These are phyloP conservation scores for Uronychia setigera DNA, from an alignment of 73 alveolate genomes.

Conservation along the genomic window DNA sequence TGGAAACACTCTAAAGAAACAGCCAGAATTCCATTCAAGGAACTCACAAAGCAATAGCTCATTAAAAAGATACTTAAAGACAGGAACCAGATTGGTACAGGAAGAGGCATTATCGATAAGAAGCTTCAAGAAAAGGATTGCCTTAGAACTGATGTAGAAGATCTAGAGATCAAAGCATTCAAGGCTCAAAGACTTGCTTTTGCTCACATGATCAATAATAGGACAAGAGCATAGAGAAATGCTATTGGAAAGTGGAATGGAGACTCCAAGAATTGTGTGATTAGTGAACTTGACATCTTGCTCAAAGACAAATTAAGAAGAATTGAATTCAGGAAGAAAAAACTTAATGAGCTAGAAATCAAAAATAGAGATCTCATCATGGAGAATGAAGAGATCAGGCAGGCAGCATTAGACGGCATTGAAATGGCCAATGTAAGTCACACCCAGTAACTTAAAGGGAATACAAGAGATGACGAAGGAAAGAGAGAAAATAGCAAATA, in stretches of 20 bases:
- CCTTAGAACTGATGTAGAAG: neutral
- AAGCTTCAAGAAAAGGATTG: neutral
- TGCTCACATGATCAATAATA: neutral
- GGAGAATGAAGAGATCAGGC: slow-evolving; percentile 73
- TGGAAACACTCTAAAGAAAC: slow-evolving; percentile 35
- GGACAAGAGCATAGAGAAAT: neutral
- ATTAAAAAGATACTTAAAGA: slow-evolving; percentile 34
- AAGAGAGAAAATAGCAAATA: neutral
- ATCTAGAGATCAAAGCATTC: neutral
- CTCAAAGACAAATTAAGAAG: neutral
- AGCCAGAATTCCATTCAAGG: slow-evolving; percentile 3
- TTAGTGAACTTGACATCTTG: neutral
- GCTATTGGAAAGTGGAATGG: neutral
- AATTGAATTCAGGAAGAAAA: neutral
- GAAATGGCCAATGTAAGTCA: slow-evolving; percentile 65
- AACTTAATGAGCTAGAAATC: slow-evolving; percentile 22
- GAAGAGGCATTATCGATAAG: neutral
- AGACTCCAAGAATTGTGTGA: neutral
- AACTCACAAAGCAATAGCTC: slow-evolving; percentile 33
- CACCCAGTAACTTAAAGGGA: neutral
- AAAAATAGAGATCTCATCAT: slow-evolving; percentile 38
- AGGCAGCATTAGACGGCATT: slow-evolving; percentile 78
- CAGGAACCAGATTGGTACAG: slow-evolving; percentile 2
- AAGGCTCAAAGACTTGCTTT: neutral
- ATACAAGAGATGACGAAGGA: neutral